These are phyloP conservation scores for Penicillium argentinense DNA, from an alignment of 495 filamentous ascomycete genomes.

Conservation along the genomic window DNA sequence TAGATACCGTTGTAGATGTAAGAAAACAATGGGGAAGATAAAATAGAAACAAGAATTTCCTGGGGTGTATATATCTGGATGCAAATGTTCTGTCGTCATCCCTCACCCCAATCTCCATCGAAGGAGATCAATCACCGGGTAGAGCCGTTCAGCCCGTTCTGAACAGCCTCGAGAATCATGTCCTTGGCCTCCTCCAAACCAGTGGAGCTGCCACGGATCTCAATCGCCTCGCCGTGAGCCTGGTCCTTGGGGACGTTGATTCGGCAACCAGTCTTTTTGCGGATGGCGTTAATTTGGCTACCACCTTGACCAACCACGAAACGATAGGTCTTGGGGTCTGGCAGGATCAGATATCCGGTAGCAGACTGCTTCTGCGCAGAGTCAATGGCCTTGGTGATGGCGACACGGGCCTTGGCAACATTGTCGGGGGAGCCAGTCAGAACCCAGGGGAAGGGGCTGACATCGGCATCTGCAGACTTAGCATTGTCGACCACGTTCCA, in stretches of 20 bases:
- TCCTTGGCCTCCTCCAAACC: slow-evolving; percentile 86
- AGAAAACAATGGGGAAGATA: slow-evolving; percentile 5
- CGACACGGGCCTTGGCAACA: slow-evolving; percentile 72
- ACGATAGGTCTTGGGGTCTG: slow-evolving; percentile 85
- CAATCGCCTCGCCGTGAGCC: slow-evolving; percentile 77
- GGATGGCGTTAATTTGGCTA: slow-evolving; percentile 86
- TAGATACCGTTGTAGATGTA: slow-evolving; percentile 10
- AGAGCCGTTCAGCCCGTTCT: slow-evolving; percentile 36
- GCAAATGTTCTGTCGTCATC: slow-evolving; percentile 18
- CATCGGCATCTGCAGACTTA: slow-evolving; percentile 30
- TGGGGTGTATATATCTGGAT: slow-evolving; percentile 15
- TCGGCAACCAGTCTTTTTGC: slow-evolving; percentile 86
- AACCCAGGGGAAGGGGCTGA: slow-evolving; percentile 81
- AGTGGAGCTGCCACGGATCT: slow-evolving; percentile 75
- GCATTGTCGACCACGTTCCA: slow-evolving; percentile 74
- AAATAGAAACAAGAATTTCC: slow-evolving; percentile 21
- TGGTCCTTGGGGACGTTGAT: slow-evolving; percentile 88
- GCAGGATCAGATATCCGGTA: slow-evolving; percentile 84
- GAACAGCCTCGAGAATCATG: slow-evolving; percentile 80
- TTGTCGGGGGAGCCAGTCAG: slow-evolving; percentile 75
- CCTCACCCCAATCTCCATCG: background rate
- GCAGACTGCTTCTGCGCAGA: slow-evolving; percentile 68
- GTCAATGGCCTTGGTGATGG: slow-evolving; percentile 67
- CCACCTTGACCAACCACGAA: slow-evolving; percentile 88
- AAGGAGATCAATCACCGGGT: slow-evolving; percentile 13